Base-by-base conservation (phyloP, 2,329 filamentous ascomycete species). In the Ophiognomonia clavigignenti-juglandacearum region DNA sequence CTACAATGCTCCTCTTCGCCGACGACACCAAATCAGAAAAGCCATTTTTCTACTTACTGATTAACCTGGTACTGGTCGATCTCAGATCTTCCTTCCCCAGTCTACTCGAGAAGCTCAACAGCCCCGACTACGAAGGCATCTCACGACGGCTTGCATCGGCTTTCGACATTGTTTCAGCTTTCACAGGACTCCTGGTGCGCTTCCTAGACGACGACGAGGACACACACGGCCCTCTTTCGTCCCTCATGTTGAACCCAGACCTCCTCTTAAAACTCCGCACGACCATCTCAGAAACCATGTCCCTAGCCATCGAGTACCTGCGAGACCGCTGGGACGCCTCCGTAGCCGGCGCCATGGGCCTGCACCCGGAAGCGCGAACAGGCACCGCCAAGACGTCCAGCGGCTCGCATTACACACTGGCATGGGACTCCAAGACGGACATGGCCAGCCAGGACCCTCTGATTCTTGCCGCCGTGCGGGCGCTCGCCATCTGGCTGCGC, bases 301-400 rank as follows among this genome's bases (percentile, higher is more conserved):
- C 79, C 0, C 63, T 82, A 2, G 74, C 76, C 0, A 73, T 83
- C 50, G 83, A 86, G 62, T 83, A 82, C 59, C 70, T 87, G 2
- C 75, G 82, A 34, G 84, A 87, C 57, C 68, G 83, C n/a, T 86
- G 80, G 79, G 83, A 87, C 57, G 79, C 78, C 4, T 76, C 78
- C 2, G 68, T 78, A n/a, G 76, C 80, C 4, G 82, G 81, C 10
- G 77, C 78, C 6, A 72, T 76, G 60, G 81, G 81, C 3, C 60
- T 85, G 6, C 78, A 85, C 56, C 76, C 75, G 1, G 73, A 76
- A 9, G 78, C 79, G 5, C 73, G 79, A 27, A 51, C 58, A 2
- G 67, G 65, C 11, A 64, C 64, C 2, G 62, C 71, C 13, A 64
- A 73, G 32, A 73, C 72, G 2, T 63, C 64, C 13, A 65, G 65